These are phyloP conservation scores for Chaetomium olivaceum DNA, from an alignment of 2,329 filamentous ascomycete genomes.

Conservation along the genomic window DNA sequence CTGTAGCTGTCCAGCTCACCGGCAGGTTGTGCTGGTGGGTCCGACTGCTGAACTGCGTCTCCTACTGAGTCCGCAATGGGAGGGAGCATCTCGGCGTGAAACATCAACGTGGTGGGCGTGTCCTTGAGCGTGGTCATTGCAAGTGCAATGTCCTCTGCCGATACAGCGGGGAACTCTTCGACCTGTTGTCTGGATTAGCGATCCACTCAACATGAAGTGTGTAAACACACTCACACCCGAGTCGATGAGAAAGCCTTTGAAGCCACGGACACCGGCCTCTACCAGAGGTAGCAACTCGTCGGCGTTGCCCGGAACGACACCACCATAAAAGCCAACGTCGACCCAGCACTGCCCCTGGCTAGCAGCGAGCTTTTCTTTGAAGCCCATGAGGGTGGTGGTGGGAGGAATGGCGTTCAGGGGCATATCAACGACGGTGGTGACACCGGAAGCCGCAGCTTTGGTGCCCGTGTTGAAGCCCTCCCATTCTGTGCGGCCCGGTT, in stretches of 20 bases:
- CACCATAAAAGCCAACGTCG: conserved; percentile 97
- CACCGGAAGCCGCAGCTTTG: conserved; percentile 88
- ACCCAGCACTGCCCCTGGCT: conserved; percentile 92
- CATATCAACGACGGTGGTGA: conserved; percentile 98
- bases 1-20: conserved; percentile 77
- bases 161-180: conserved; percentile 94
- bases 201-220: background rate
- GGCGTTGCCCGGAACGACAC: conserved; percentile 87
- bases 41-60: conserved; percentile 70
- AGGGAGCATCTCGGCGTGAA: conserved; percentile 98
- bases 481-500: conserved; percentile 96
- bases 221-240: conserved; percentile 69
- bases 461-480: conserved; percentile 97
- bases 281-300: conserved; percentile 77
- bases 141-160: conserved; percentile 71
- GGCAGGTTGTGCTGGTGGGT: conserved; percentile 67
- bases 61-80: conserved; percentile 77
- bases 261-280: conserved; percentile 82
- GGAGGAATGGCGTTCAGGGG: conserved; percentile 95
- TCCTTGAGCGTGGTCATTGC: conserved; percentile 81
- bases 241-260: conserved; percentile 97
- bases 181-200: conserved; percentile 56
- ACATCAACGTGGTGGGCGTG: conserved; percentile 90
- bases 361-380: conserved; percentile 83
- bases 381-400: conserved; percentile 80